Percentiles rank a stretch among this genome's conserved stretches.
These are phyloP conservation scores for Rosa hybrid DNA, from an alignment of 331 rosid genomes.

Conservation along the genomic window DNA sequence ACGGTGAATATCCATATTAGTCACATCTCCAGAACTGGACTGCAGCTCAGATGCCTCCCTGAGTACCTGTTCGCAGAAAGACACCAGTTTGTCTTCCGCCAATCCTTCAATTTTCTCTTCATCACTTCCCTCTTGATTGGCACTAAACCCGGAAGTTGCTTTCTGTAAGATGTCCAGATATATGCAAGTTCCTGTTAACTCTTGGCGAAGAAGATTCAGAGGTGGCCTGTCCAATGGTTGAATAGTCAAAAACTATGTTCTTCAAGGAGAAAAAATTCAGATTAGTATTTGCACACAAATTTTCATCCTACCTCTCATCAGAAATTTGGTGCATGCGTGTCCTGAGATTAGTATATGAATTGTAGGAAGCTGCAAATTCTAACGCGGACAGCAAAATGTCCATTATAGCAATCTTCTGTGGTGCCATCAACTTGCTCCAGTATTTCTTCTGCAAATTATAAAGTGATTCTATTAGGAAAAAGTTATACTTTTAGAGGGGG, in stretches of 20 bases:
- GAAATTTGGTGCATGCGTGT: conserved; percentile 84
- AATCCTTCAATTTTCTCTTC: conserved; percentile 69
- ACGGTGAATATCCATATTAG: conserved; percentile 84
- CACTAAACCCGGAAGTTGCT: conserved; percentile 58
- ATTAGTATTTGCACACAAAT: neutral
- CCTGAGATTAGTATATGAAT: conserved; percentile 80
- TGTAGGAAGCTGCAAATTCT: conserved; percentile 92
- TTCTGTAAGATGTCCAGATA: conserved; percentile 89
- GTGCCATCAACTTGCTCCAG: conserved; percentile 76
- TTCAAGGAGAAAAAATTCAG: conserved; percentile 19
- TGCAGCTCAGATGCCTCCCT: conserved; percentile 96
- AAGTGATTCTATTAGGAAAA: conserved; percentile 24
- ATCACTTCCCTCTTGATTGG: conserved; percentile 39
- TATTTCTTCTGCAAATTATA: conserved; percentile 77
- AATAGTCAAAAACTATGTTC: conserved; percentile 20
- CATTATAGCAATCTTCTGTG: conserved; percentile 73
- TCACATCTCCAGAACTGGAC: conserved; percentile 70
- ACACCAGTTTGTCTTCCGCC: conserved; percentile 87
- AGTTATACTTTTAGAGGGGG: neutral
- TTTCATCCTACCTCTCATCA: conserved; percentile 65
- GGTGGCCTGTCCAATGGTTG: conserved; percentile 83
- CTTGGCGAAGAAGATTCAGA: conserved; percentile 94
- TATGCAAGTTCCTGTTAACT: conserved; percentile 75
- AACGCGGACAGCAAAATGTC: conserved; percentile 78
- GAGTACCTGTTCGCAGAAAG: conserved; percentile 92